A percentile compares a stretch with the other conserved stretches of the same genome.
Evolutionary conservation across 306 rosid species (phyloP).

Genomic region (Quercus rubra): DNA sequence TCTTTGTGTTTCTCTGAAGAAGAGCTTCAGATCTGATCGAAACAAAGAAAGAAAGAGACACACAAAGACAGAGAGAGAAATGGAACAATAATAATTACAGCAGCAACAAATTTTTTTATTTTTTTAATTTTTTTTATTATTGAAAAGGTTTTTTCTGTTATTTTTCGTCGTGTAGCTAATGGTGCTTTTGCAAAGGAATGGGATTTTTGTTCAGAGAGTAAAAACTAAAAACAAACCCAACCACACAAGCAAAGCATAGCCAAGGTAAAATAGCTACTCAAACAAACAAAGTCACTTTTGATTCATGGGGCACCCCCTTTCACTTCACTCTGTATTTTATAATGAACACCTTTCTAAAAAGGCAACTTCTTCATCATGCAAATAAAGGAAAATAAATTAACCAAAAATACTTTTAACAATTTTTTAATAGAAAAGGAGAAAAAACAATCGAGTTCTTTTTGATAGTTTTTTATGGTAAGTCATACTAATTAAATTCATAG

Average conservation of each 20-base stretch:
- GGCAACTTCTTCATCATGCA: too few species aligned
- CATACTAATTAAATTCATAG: too few species aligned
- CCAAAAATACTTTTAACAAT: too few species aligned
- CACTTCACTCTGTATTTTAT: neutral
- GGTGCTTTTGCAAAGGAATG: constrained; percentile 12
- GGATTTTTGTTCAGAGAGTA: constrained; percentile 11
- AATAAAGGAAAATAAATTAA: too few species aligned
- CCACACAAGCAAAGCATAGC: constrained; percentile 41
- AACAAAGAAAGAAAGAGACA: constrained; percentile 19
- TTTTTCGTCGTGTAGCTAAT: constrained; percentile 30
- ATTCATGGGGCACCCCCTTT: neutral
- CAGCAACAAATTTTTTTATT: constrained; percentile 1
- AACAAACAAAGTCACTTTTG: neutral
- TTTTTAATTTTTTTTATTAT: neutral
- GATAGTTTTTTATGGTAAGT: too few species aligned
- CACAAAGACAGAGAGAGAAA: constrained; percentile 26
- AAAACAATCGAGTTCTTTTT: too few species aligned
- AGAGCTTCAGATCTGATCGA: constrained; percentile 84
- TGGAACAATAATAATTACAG: constrained; percentile 15
- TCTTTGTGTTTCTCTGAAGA: constrained; percentile 41
- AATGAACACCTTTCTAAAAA: too few species aligned
- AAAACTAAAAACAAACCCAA: constrained; percentile 29
- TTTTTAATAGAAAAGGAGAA: too few species aligned
- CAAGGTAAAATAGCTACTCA: constrained; percentile 3
- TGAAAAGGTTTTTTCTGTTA: constrained; percentile 6